Base-by-base conservation (phyloP, 2,329 filamentous ascomycete genomes). In the Zelopaecilomyces penicillatus region DNA sequence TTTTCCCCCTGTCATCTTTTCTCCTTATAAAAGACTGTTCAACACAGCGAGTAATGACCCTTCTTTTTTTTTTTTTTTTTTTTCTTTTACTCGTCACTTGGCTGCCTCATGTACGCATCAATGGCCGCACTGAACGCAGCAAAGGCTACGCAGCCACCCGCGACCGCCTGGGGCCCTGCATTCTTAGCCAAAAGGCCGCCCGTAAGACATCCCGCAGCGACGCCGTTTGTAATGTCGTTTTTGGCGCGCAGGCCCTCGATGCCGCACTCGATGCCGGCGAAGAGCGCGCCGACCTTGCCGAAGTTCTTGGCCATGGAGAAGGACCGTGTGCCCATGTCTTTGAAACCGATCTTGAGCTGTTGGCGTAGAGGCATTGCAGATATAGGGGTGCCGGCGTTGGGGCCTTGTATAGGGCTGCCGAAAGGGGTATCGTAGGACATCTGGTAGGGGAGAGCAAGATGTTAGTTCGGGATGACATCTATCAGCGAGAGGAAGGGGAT, bases 381-480 rank as follows among this genome's bases (percentile, higher is more conserved):
- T 48, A 82, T 58, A 39, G 71, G 63, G 27, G 55, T 65, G 28
- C 62, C 57, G 32, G 52, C 54, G 12, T 63, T 56, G 39, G 61
- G 56, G 57, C 66, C 66, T 37, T 69, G 67, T 40, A 55, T 57
- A 30, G 66, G 58, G 30, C 64, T 70, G 63, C 78, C 84, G 67
- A 89, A 83, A 47, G 91, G 87, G 0, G 90, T 96, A 64, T 98
- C 93, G 77, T 98, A 98, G 67, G 88, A 85, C 93, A 98, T 98
- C 88, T 95, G 48, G 42, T 32, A 40, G 41, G 43, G 32, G 6
- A 11, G 39, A 19, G 19, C 3, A 19, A 19, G 19, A 10, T 30
- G 49, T 59, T 52, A 55, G 52, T 33, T 27, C 34, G 37, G 28
- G 30, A 12, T 11, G 1, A 19, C 2, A 19, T 19, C 19, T 19